A percentile compares a stretch with the other conserved stretches of the same genome.
Evolutionary conservation across 331 rosid species (phyloP).

Genomic region (Pyracantha coccinea): DNA sequence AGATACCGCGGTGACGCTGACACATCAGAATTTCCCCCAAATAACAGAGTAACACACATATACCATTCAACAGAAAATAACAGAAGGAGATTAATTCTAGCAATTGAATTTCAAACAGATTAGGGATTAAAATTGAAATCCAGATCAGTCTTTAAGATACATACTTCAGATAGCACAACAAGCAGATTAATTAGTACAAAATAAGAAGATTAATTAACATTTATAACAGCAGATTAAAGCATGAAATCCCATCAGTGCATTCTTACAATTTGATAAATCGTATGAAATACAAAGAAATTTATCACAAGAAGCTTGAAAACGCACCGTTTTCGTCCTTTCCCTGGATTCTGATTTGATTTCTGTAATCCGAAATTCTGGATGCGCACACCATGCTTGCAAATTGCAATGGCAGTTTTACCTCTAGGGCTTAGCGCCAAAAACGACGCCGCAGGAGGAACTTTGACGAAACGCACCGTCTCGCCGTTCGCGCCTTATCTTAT

Average conservation of each 20-base stretch:
- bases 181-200: neutral
- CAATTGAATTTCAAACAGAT: neutral
- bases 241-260: neutral
- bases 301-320: neutral
- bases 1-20: too few species aligned
- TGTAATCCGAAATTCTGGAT: neutral
- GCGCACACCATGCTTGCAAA: neutral
- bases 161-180: neutral
- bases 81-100: neutral
- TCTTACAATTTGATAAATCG: neutral
- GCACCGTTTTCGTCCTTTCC: neutral
- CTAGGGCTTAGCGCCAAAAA: neutral
- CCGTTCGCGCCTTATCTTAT: neutral
- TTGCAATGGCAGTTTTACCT: neutral
- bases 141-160: neutral
- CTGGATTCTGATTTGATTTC: neutral
- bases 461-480: neutral
- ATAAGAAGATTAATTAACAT: neutral
- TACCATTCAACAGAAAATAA: too few species aligned
- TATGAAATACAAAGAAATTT: neutral
- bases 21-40: too few species aligned
- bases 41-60: too few species aligned
- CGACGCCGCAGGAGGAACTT: neutral
- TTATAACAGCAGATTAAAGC: neutral
- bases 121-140: neutral